These are phyloP conservation scores for Huntiella decipiens DNA, from an alignment of 2,329 filamentous ascomycete species.

Conservation along the genomic window DNA sequence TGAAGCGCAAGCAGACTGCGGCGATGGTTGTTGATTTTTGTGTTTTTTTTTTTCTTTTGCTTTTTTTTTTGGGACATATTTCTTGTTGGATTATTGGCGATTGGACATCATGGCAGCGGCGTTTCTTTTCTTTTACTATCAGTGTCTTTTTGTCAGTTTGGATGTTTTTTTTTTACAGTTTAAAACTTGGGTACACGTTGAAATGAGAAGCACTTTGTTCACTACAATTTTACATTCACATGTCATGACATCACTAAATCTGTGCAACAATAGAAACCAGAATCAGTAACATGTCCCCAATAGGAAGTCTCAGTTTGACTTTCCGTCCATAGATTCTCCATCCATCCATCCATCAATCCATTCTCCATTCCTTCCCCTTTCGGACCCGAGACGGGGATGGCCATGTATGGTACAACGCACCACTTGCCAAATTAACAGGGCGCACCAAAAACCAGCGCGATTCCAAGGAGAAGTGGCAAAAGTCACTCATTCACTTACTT, in stretches of 20 bases:
- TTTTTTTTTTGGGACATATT: neutral
- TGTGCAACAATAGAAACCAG: neutral
- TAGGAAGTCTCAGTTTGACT: neutral
- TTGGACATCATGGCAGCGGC: neutral
- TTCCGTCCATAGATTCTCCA: neutral
- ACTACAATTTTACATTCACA: neutral
- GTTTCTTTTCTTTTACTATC: slow-evolving; percentile 4
- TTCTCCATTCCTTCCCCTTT: neutral
- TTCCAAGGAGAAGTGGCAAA: no score
- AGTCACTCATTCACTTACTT: no score
- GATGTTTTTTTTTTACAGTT: neutral
- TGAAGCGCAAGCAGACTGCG: no score
- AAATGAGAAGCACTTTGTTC: neutral
- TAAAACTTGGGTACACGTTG: neutral
- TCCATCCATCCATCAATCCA: neutral
- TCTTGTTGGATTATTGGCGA: neutral
- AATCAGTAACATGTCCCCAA: neutral
- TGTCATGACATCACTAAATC: neutral
- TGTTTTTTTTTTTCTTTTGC: neutral
- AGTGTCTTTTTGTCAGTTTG: neutral
- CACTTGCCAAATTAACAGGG: no score
- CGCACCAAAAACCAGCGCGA: no score
- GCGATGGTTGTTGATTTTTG: neutral
- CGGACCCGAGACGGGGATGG: no score
- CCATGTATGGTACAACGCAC: no score